Conservation (phyloP, 441 rosid genomes). For the Raphanus hybrid region DNA sequence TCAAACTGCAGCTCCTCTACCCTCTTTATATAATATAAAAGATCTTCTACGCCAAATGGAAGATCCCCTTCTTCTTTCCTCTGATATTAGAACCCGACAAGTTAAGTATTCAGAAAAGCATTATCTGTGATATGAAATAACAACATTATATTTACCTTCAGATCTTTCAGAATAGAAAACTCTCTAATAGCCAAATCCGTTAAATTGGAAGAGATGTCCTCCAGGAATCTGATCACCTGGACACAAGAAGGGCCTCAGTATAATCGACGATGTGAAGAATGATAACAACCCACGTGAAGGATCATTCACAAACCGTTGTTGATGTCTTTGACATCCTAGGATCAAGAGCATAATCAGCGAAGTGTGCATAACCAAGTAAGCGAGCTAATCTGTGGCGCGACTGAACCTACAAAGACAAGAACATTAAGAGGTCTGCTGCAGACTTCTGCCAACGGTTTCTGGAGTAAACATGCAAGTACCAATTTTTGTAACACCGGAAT, state of each 20-base stretch:
- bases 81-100: constrained; percentile 49
- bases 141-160: constrained; percentile 63
- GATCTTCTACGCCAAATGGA: constrained; percentile 88
- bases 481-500: constrained; percentile 73
- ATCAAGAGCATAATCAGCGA: constrained; percentile 84
- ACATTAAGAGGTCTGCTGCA: constrained; percentile 11
- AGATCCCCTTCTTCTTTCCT: constrained; percentile 88
- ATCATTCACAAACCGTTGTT: constrained; percentile 63
- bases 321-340: constrained; percentile 87
- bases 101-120: constrained; percentile 35
- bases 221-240: constrained; percentile 90
- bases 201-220: constrained; percentile 84
- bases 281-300: constrained; percentile 12
- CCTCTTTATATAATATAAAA: constrained; percentile 80
- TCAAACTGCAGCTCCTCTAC: constrained; percentile 83
- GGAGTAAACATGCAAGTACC: constrained; percentile 52
- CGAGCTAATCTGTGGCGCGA: constrained; percentile 88
- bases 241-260: constrained; percentile 10
- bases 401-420: constrained; percentile 64
- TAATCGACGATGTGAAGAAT: not conserved
- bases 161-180: constrained; percentile 66
- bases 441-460: constrained; percentile 20
- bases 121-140: constrained; percentile 18
- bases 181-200: constrained; percentile 76
- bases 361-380: constrained; percentile 84